A percentile compares a stretch with the other conserved stretches of the same genome.
Conservation (phyloP, 371 early-diverging fungal species). For the Saksenaea oblongispora region DNA sequence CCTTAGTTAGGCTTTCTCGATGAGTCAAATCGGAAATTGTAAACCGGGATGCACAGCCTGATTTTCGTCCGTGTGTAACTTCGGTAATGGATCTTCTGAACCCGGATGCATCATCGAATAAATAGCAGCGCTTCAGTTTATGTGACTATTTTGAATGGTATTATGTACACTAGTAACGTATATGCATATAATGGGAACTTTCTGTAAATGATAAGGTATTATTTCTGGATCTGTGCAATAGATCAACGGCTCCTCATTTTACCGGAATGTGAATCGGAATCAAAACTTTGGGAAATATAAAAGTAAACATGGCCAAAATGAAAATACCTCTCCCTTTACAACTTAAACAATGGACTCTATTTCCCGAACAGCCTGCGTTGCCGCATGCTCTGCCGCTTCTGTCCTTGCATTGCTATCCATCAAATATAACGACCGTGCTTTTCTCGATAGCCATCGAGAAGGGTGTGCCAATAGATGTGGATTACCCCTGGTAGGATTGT, state of each 20-base stretch:
- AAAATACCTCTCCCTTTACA: neutral
- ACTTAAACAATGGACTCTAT: neutral
- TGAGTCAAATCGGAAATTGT: too few relatives aligned
- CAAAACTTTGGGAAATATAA: neutral
- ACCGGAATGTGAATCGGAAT: neutral
- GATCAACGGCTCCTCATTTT: neutral
- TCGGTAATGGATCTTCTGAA: too few relatives aligned
- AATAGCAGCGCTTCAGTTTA: too few relatives aligned
- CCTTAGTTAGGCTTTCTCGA: too few relatives aligned
- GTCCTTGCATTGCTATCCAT: constrained; percentile 15
- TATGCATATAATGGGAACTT: neutral
- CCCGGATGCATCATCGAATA: too few relatives aligned
- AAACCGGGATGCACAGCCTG: too few relatives aligned
- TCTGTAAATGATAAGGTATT: neutral
- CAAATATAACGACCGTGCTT: constrained; percentile 29
- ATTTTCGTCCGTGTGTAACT: too few relatives aligned
- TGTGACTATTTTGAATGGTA: too few relatives aligned
- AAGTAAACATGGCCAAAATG: neutral
- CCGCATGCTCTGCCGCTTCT: constrained; percentile 16
- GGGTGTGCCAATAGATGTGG: constrained; percentile 17
- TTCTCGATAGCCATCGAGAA: constrained; percentile 23
- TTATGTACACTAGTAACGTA: too few relatives aligned
- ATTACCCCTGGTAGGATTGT: constrained; percentile 26
- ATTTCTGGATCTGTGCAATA: neutral
- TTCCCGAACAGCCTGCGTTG: neutral